phyloP scores from a whole-genome alignment of 2,329 filamentous ascomycete genomes.

The Calonectria crousiana region DNA sequence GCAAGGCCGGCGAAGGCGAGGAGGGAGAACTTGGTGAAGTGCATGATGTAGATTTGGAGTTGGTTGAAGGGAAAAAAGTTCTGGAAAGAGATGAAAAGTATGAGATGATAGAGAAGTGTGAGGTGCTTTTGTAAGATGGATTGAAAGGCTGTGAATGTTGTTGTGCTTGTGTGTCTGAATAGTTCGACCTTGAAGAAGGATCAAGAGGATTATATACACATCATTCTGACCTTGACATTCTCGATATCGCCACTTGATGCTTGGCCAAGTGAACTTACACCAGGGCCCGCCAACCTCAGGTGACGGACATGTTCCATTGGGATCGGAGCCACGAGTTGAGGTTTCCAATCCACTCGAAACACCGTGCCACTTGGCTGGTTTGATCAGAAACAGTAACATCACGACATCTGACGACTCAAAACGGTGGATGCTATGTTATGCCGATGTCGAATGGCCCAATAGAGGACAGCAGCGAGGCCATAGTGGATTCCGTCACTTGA shows the following conservation, averaged over 20 bases:
- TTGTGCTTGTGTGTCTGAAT: neutral
- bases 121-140: neutral
- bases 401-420: neutral
- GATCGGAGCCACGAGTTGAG: neutral
- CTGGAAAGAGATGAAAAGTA: neutral
- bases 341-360: neutral
- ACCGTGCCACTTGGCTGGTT: neutral
- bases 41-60: constrained; percentile 32
- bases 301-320: neutral
- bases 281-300: neutral
- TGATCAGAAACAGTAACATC: neutral
- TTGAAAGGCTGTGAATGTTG: neutral
- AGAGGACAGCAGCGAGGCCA: neutral
- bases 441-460: neutral
- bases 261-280: neutral
- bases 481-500: neutral
- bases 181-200: neutral
- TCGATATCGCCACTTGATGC: neutral
- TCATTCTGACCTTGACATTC: neutral
- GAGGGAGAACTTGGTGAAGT: constrained; percentile 39
- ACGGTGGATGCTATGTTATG: neutral
- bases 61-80: neutral
- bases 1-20: constrained; percentile 31
- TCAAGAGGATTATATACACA: neutral
- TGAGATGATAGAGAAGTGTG: neutral